These are phyloP conservation scores for Liriodendron chinense DNA, from an alignment of 164 flowering plant species.

Conservation along the genomic window DNA sequence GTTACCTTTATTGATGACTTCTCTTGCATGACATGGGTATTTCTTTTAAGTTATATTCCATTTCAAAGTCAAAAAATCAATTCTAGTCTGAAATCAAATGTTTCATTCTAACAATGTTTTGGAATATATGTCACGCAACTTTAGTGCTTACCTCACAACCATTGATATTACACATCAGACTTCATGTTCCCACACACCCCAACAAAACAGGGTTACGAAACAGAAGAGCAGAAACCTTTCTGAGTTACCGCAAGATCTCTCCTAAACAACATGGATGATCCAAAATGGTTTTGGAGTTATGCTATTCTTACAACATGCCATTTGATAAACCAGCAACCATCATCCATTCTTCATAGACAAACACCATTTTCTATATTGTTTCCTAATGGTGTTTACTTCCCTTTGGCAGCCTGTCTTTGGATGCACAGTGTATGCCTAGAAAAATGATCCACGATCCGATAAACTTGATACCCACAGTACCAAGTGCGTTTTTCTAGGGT, in stretches of 20 bases:
- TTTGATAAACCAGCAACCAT: neutral
- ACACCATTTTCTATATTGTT: neutral
- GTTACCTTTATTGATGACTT: too few relatives aligned
- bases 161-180: neutral
- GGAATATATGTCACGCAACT: too few relatives aligned
- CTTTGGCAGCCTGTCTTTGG: neutral
- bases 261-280: neutral
- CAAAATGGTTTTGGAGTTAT: neutral
- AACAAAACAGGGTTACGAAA: neutral
- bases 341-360: neutral
- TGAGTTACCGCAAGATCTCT: neutral
- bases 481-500: too few relatives aligned
- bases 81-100: too few relatives aligned
- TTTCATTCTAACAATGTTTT: too few relatives aligned
- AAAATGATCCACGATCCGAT: too few relatives aligned
- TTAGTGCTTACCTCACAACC: too few relatives aligned
- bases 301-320: neutral
- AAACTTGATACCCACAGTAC: too few relatives aligned
- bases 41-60: too few relatives aligned
- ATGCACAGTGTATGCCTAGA: too few relatives aligned
- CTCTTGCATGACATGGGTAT: too few relatives aligned
- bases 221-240: neutral
- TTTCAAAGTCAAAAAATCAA: too few relatives aligned
- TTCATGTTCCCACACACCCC: neutral
- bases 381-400: neutral